phyloP scores from a whole-genome alignment of 2,329 filamentous ascomycete species.

The Chaetomium sp. region DNA sequence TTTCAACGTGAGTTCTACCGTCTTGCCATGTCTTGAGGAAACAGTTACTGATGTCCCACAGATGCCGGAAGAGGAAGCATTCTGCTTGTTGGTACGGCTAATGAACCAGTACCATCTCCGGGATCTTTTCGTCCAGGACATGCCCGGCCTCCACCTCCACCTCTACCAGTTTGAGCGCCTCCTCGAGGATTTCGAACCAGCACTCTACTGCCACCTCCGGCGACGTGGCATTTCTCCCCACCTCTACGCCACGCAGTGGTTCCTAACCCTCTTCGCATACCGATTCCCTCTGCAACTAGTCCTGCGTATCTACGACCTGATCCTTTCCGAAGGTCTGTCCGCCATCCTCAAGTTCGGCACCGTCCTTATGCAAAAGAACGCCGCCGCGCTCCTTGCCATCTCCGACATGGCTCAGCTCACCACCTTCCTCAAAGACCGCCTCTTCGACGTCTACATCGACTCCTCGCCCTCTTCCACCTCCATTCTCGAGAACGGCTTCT shows the following conservation, averaged over 20 bases:
- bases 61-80: slow-evolving; percentile 98
- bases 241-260: slow-evolving; percentile 98
- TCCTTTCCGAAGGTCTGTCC: slow-evolving; percentile 88
- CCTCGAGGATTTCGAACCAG: slow-evolving; percentile 90
- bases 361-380: slow-evolving; percentile 95
- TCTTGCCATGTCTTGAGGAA: neutral
- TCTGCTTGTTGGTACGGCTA: slow-evolving; percentile 85
- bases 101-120: slow-evolving; percentile 97
- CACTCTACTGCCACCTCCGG: slow-evolving; percentile 90
- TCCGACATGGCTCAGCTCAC: slow-evolving; percentile 90
- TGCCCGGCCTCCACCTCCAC: slow-evolving; percentile 92
- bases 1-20: slow-evolving; percentile 70
- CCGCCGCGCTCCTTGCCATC: slow-evolving; percentile 74
- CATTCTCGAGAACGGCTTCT: slow-evolving; percentile 94
- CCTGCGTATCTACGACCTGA: slow-evolving; percentile 92
- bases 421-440: slow-evolving; percentile 84
- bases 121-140: slow-evolving; percentile 91
- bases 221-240: slow-evolving; percentile 85
- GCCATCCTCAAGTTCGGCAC: slow-evolving; percentile 94
- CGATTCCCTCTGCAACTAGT: slow-evolving; percentile 96
- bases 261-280: slow-evolving; percentile 97
- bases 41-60: slow-evolving; percentile 39
- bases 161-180: slow-evolving; percentile 94
- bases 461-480: slow-evolving; percentile 89
- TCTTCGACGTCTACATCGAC: slow-evolving; percentile 98